Evolutionary conservation across 2,329 filamentous ascomycete genomes (phyloP), one percentile per base, ranked within the genome.

Genomic region (Ophiocordyceps camponoti-rufipedis): DNA sequence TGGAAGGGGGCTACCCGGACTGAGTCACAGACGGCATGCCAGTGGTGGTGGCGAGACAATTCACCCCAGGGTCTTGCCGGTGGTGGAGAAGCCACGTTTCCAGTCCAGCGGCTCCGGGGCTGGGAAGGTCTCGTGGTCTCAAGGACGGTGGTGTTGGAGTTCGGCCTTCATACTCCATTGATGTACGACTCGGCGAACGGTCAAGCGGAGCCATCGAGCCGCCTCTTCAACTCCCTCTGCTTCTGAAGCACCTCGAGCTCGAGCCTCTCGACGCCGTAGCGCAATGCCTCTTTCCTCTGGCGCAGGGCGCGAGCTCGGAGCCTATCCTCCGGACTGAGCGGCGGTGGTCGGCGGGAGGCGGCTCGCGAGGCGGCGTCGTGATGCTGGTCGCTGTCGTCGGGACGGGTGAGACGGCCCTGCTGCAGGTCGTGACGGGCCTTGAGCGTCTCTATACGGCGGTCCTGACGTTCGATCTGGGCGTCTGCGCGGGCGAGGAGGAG

Each of bases 191-290:
- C 23, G 23, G 23, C 23, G 23, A 23, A 3, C 23, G 23, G 23
- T 23, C 23, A 23, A 23, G 23, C 23, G 23, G 23, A 47, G 14
- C 41, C 46, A 11, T 47, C 43, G 11, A 76, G 51, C 49, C 68
- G 60, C 59, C 71, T 67, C 52, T 71, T 60, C 54, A 78, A 53
- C 60, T 79, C 74, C 49, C 73, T 64, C 63, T 78, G 74, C 60
- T 75, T 77, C 56, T 94, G 87, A 53, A 78, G 71, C n/a, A 85
- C 82, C 65, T 94, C 85, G 55, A 94, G 58, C 67, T 91, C 85
- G 51, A 95, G 62, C 49, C 87, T 73, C 58, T 91, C 85, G 16
- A 94, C 85, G 28, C 85, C 82, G 66, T 93, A 94, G 58, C 84
- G 80, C 53, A 94, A 64, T 44, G 85, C 76, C 62, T 94, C 86